Conservation (phyloP, 2,329 filamentous ascomycete species). For the Fusarium virguliforme region DNA sequence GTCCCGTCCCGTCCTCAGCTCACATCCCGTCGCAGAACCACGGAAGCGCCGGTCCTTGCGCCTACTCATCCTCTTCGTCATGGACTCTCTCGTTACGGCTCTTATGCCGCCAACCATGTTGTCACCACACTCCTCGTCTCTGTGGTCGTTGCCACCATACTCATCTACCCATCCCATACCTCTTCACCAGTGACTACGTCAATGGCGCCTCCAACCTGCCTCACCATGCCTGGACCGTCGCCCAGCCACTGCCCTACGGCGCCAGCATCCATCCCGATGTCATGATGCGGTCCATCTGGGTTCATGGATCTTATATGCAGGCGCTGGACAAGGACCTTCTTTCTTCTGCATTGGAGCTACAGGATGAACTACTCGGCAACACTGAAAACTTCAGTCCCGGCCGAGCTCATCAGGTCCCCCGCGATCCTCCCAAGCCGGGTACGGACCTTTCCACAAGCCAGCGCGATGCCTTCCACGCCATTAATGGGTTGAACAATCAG, state of each 20-base stretch:
- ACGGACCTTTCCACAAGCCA: conserved; percentile 61
- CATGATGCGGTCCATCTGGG: conserved; percentile 87
- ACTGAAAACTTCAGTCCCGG: conserved; percentile 71
- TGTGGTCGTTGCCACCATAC: conserved; percentile 77
- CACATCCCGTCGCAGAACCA: conserved; percentile 70
- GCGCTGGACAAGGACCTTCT: conserved; percentile 78
- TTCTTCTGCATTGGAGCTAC: conserved; percentile 77
- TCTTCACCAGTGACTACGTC: conserved; percentile 80
- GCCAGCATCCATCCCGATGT: conserved; percentile 74
- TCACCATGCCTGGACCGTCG: conserved; percentile 86
- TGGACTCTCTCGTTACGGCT: conserved; percentile 79
- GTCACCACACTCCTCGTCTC: conserved; percentile 81
- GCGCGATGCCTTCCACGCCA: conserved; percentile 71
- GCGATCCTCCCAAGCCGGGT: conserved; percentile 51
- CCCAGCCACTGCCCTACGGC: conserved; percentile 72
- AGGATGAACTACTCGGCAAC: conserved; percentile 77
- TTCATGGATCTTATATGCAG: conserved; percentile 86
- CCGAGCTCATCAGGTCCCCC: conserved; percentile 51
- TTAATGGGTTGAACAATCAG: conserved; percentile 73
- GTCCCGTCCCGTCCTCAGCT: conserved; percentile 36
- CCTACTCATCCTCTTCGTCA: conserved; percentile 76
- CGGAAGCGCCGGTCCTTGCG: conserved; percentile 78
- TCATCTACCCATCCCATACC: conserved; percentile 82
- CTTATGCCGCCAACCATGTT: conserved; percentile 80
- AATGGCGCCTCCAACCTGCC: conserved; percentile 81